These are phyloP conservation scores for Benincasa hispida DNA, from an alignment of 306 rosid species.

Conservation along the genomic window DNA sequence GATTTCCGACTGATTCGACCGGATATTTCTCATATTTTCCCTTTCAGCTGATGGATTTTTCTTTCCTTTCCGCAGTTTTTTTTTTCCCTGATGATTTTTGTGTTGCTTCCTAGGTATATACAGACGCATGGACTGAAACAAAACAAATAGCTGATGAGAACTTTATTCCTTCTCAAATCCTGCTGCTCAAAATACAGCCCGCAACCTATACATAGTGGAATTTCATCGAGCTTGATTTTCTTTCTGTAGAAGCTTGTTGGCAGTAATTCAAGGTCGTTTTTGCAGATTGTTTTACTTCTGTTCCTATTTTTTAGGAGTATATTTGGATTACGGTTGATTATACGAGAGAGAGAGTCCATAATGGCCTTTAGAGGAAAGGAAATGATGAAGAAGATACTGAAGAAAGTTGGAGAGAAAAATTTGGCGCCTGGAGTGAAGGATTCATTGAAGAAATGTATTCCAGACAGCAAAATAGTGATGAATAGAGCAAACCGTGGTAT, in stretches of 20 bases:
- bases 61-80: background rate
- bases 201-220: background rate
- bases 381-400: slow-evolving; percentile 66
- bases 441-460: slow-evolving; percentile 52
- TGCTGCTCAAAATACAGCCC: background rate
- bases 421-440: slow-evolving; percentile 48
- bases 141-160: background rate
- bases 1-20: background rate
- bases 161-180: background rate
- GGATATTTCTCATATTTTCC: background rate
- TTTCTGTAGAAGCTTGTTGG: background rate
- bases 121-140: background rate
- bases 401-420: slow-evolving; percentile 59
- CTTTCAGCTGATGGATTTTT: background rate
- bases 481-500: slow-evolving; percentile 80
- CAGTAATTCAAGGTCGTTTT: background rate
- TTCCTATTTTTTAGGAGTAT: background rate
- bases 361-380: slow-evolving; percentile 81
- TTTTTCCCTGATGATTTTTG: background rate
- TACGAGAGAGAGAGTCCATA: background rate
- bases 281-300: background rate
- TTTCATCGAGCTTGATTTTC: background rate
- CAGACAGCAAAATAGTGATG: slow-evolving; percentile 65
- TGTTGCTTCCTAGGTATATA: background rate
- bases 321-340: background rate